Conservation (phyloP, 2,329 filamentous ascomycete species). For the Ophiostoma novo-ulmi region DNA sequence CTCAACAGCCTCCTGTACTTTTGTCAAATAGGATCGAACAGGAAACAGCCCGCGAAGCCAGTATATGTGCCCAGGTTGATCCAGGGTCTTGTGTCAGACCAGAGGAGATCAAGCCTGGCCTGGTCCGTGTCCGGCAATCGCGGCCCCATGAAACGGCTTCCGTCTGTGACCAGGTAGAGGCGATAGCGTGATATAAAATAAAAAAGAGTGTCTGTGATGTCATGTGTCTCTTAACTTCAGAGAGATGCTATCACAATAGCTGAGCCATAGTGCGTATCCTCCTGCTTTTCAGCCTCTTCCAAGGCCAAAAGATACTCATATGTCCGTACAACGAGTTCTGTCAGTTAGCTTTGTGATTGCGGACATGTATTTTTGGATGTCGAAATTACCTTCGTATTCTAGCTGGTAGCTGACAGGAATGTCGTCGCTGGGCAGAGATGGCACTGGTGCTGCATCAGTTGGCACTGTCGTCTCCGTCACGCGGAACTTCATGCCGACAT, state of each 20-base stretch:
- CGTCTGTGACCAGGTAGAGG: not conserved
- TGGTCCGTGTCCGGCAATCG: not conserved
- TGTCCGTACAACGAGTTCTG: slow-evolving; percentile 61
- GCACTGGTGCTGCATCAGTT: slow-evolving; percentile 41
- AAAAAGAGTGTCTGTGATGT: not conserved
- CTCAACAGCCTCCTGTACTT: not conserved
- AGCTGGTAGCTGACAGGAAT: slow-evolving; percentile 64
- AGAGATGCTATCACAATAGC: not conserved
- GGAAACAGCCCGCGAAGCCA: not conserved
- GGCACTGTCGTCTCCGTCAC: slow-evolving; percentile 45
- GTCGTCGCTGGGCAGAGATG: slow-evolving; percentile 55
- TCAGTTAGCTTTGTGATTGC: not conserved
- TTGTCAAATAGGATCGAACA: not conserved
- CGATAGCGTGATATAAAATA: not conserved
- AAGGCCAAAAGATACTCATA: slow-evolving; percentile 58
- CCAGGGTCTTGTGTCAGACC: not conserved
- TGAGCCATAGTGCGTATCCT: slow-evolving; percentile 33
- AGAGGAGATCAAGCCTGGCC: not conserved
- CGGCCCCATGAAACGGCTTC: not conserved
- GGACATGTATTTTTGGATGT: not conserved
- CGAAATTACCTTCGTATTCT: slow-evolving; percentile 58
- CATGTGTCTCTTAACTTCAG: not conserved
- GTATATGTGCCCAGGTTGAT: not conserved
- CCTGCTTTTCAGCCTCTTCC: slow-evolving; percentile 59
- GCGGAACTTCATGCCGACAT: slow-evolving; percentile 64